Evolutionary conservation across 768 basidiomycete species (phyloP).

Genomic region (Sarcomyxa edulis): DNA sequence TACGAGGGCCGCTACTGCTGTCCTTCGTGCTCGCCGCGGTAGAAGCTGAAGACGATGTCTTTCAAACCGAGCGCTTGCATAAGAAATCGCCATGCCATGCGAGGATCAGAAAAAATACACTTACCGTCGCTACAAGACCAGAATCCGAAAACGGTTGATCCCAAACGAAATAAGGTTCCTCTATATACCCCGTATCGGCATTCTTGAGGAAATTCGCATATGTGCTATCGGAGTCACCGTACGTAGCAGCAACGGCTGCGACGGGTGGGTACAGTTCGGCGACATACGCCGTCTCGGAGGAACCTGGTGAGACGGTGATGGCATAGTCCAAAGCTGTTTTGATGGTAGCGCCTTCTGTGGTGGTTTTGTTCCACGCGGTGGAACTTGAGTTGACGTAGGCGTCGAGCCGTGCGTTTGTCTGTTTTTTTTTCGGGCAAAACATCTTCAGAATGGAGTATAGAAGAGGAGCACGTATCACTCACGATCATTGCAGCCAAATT

Average conservation of each 20-base stretch:
- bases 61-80: no score
- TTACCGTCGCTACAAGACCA: slow-evolving; percentile 20
- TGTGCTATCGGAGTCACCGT: slow-evolving; percentile 58
- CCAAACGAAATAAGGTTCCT: slow-evolving; percentile 48
- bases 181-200: slow-evolving; percentile 30
- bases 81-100: no score
- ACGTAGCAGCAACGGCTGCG: slow-evolving; percentile 49
- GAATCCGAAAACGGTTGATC: slow-evolving; percentile 38
- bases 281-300: slow-evolving; percentile 29
- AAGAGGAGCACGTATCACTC: slow-evolving; percentile 14
- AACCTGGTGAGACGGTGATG: slow-evolving; percentile 35
- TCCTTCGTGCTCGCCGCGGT: no score
- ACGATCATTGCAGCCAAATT: slow-evolving; percentile 69
- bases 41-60: no score
- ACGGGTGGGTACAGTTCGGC: slow-evolving; percentile 52
- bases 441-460: neutral
- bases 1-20: no score
- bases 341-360: slow-evolving; percentile 48
- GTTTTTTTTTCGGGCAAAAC: no score
- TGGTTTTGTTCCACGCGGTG: slow-evolving; percentile 46
- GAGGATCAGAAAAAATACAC: slow-evolving; percentile 1
- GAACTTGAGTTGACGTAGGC: slow-evolving; percentile 35
- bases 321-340: slow-evolving; percentile 54
- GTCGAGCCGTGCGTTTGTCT: slow-evolving; percentile 56
- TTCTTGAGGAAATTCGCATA: slow-evolving; percentile 44